These are phyloP conservation scores for Morella rubra DNA, from an alignment of 306 rosid genomes.

Conservation along the genomic window DNA sequence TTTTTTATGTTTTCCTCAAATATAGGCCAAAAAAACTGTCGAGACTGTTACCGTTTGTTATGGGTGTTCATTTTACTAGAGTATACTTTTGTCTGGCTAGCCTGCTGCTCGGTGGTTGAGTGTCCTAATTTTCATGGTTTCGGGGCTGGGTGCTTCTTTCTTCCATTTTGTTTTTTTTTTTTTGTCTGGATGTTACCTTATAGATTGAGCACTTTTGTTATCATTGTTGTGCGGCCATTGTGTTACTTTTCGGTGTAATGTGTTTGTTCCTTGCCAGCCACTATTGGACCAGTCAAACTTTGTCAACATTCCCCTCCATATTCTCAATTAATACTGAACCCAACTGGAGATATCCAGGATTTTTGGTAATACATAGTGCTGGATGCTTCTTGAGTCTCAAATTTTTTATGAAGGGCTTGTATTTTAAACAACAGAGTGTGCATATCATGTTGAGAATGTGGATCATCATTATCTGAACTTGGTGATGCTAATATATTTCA, in stretches of 20 bases:
- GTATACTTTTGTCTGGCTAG: not conserved
- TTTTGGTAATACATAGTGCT: not conserved
- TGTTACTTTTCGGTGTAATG: not conserved
- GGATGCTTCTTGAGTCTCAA: not conserved
- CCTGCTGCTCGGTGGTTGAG: not conserved
- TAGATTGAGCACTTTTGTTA: not conserved
- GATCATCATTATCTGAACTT: no score
- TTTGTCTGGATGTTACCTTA: not conserved
- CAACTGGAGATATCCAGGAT: not conserved
- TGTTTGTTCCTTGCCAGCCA: not conserved
- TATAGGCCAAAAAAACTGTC: not conserved
- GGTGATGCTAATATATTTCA: no score
- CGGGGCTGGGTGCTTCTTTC: not conserved
- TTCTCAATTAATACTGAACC: not conserved
- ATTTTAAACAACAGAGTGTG: no score
- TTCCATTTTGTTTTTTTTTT: not conserved
- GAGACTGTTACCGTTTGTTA: not conserved
- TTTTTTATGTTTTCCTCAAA: not conserved
- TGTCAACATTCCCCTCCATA: not conserved
- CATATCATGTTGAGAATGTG: no score
- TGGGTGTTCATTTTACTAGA: not conserved
- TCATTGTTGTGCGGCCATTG: not conserved
- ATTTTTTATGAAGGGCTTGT: not conserved
- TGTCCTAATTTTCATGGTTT: not conserved
- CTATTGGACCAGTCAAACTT: not conserved